Evolutionary conservation across 352 stramenopile species (phyloP).

Genomic region (Phytophthora agathidicida): DNA sequence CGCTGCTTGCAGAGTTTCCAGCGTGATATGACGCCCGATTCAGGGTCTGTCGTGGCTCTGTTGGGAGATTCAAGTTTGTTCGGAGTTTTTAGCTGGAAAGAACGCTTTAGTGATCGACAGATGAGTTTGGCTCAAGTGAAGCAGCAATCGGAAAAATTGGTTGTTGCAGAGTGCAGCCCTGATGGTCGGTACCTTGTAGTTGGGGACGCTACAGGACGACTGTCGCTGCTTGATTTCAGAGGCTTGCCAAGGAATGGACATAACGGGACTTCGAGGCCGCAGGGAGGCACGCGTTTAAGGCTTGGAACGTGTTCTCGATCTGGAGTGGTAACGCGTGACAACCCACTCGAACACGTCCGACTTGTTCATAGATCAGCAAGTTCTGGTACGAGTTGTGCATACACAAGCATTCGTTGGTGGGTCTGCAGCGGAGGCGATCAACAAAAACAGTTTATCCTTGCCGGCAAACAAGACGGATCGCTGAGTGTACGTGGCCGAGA

Average conservation of each 20-base stretch:
- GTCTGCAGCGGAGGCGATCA: neutral
- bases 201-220: constrained; percentile 22
- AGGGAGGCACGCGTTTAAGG: constrained; percentile 34
- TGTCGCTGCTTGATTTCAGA: constrained; percentile 45
- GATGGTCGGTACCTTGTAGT: constrained; percentile 45
- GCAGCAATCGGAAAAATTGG: constrained; percentile 8
- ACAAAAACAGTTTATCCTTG: constrained; percentile 39
- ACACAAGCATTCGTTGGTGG: constrained; percentile 43
- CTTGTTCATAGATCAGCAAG: constrained; percentile 24
- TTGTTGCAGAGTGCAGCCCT: constrained; percentile 22
- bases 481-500: constrained; percentile 32
- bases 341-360: constrained; percentile 40
- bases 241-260: constrained; percentile 25
- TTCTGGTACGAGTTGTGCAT: constrained; percentile 2
- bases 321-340: constrained; percentile 39
- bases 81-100: constrained; percentile 58
- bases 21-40: constrained; percentile 26
- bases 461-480: constrained; percentile 42
- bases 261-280: neutral
- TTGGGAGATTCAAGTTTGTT: constrained; percentile 31
- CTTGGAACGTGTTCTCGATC: constrained; percentile 35
- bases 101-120: constrained; percentile 60
- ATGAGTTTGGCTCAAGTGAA: constrained; percentile 44
- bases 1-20: constrained; percentile 18
- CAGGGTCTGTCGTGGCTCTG: constrained; percentile 43